A percentile compares a stretch with the other conserved stretches of the same genome.
Evolutionary conservation across 352 stramenopile species (phyloP).

Genomic region (Globisporangium emineosum): DNA sequence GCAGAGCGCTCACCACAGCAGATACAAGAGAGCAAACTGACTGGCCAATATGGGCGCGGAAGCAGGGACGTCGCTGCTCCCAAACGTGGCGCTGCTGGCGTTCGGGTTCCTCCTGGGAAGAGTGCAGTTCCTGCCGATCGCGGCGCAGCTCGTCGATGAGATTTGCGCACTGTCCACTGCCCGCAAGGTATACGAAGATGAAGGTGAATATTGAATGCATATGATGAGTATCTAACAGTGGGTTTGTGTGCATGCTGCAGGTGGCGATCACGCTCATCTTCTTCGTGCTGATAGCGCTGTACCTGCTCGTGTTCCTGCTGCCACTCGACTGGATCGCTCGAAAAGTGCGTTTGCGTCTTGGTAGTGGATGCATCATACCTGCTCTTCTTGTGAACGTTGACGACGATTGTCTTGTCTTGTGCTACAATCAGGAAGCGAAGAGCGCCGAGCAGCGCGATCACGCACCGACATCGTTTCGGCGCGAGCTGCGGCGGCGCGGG

Average conservation of each 20-base stretch:
- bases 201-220: background rate
- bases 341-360: constrained; percentile 20
- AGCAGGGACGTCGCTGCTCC: constrained; percentile 52
- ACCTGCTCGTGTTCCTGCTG: constrained; percentile 56
- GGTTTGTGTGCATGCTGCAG: constrained; percentile 15
- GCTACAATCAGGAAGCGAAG: constrained; percentile 24
- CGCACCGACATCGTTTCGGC: constrained; percentile 66
- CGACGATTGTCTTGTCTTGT: background rate
- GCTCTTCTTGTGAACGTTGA: background rate
- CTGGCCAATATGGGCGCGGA: constrained; percentile 32
- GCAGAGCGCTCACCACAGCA: background rate
- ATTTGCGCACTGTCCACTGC: constrained; percentile 31
- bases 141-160: constrained; percentile 43
- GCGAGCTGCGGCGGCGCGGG: constrained; percentile 72
- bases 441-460: constrained; percentile 15
- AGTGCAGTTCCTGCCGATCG: constrained; percentile 47
- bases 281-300: constrained; percentile 45
- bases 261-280: constrained; percentile 42
- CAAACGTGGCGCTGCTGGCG: constrained; percentile 58
- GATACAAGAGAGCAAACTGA: background rate
- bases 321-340: constrained; percentile 50
- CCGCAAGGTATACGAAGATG: constrained; percentile 41
- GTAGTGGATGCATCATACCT: background rate
- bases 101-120: constrained; percentile 61
- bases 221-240: background rate